These are phyloP conservation scores for Kitagawia praeruptora DNA, from an alignment of 129 eudicot genomes.

Conservation along the genomic window DNA sequence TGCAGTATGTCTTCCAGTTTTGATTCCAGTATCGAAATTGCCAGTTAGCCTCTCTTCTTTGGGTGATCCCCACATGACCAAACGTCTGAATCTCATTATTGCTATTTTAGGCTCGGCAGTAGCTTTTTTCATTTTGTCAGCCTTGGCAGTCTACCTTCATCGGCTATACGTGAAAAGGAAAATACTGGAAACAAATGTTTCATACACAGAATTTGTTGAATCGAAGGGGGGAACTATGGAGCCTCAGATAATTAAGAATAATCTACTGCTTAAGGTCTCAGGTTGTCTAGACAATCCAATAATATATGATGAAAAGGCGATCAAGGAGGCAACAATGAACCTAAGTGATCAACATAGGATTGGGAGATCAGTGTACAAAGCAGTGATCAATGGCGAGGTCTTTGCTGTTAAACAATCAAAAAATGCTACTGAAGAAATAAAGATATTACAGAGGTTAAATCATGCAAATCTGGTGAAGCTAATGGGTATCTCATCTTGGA, in stretches of 20 bases:
- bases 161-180: conserved; percentile 21
- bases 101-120: conserved; percentile 22
- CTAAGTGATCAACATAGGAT: conserved; percentile 43
- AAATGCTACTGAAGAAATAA: conserved; percentile 36
- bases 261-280: conserved; percentile 62
- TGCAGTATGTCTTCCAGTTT: conserved; percentile 58
- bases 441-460: conserved; percentile 62
- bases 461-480: conserved; percentile 68
- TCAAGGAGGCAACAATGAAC: conserved; percentile 65
- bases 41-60: conserved; percentile 26
- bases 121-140: conserved; percentile 25
- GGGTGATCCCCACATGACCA: conserved; percentile 16
- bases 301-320: conserved; percentile 41
- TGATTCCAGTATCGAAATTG: conserved; percentile 43
- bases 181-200: conserved; percentile 27
- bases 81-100: conserved; percentile 13
- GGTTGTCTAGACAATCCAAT: conserved; percentile 54
- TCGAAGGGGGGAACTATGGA: conserved; percentile 24
- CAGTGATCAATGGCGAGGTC: conserved; percentile 37
- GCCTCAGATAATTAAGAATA: conserved; percentile 38
- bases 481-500: conserved; percentile 52
- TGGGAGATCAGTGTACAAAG: conserved; percentile 68
- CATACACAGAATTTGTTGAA: conserved; percentile 39
- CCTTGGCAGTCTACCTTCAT: conserved; percentile 20
- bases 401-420: conserved; percentile 55